Percentiles rank a stretch among this genome's conserved stretches.
Conservation (phyloP, 2,329 filamentous ascomycete genomes). For the Neofusicoccum laricinum region DNA sequence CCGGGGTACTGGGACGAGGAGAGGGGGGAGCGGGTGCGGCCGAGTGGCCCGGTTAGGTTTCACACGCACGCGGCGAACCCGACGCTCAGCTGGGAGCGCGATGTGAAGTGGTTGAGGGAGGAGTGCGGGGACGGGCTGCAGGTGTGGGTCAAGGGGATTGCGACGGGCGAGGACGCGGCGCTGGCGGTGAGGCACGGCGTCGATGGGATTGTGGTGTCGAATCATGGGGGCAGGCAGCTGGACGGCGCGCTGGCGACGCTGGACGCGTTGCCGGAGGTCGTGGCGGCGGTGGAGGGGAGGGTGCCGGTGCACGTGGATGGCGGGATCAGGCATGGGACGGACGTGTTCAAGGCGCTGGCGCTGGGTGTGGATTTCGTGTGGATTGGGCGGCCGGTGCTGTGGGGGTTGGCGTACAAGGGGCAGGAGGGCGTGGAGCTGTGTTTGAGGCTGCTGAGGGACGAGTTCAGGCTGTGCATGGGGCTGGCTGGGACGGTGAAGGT, state of each 20-base stretch:
- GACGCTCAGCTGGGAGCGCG: conserved; percentile 43
- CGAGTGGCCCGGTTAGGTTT: background rate
- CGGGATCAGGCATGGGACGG: conserved; percentile 58
- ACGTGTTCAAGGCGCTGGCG: conserved; percentile 59
- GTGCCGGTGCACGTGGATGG: conserved; percentile 60
- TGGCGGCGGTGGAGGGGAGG: conserved; percentile 40
- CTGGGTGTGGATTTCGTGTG: conserved; percentile 51
- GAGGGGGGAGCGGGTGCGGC: conserved; percentile 46
- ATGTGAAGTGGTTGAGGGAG: conserved; percentile 47
- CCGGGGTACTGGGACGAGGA: conserved; percentile 57
- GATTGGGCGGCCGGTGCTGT: conserved; percentile 49
- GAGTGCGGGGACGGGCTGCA: conserved; percentile 24
- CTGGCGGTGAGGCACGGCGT: conserved; percentile 42
- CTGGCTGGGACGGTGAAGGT: conserved; percentile 18
- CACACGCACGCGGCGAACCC: conserved; percentile 10
- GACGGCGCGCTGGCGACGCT: conserved; percentile 54
- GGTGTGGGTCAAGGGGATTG: conserved; percentile 25
- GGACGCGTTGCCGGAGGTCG: conserved; percentile 45
- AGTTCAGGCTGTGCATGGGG: conserved; percentile 23
- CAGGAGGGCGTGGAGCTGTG: conserved; percentile 28
- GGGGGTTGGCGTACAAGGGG: conserved; percentile 46
- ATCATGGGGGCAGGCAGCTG: conserved; percentile 58
- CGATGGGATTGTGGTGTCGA: conserved; percentile 50
- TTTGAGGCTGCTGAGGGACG: conserved; percentile 32
- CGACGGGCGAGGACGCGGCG: conserved; percentile 40